These are phyloP conservation scores for Bothriochloa decipiens DNA, from an alignment of 176 grass and related monocot genomes.

Conservation along the genomic window DNA sequence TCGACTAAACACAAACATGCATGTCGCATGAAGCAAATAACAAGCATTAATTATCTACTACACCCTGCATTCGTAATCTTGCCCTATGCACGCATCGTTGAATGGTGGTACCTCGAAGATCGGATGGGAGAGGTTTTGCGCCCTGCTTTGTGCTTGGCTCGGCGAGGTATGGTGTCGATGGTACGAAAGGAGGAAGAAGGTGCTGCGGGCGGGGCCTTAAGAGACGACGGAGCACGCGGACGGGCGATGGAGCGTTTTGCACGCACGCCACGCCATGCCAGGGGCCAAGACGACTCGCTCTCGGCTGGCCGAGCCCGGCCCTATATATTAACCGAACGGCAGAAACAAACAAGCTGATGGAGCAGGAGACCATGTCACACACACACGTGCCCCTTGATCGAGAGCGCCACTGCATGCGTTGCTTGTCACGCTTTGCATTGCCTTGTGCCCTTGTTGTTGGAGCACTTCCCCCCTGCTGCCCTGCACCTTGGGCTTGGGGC, in stretches of 20 bases:
- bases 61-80: not conserved
- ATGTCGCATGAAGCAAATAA: not conserved
- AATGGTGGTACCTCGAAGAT: not conserved
- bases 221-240: not conserved
- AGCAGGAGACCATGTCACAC: not conserved
- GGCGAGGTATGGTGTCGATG: not conserved
- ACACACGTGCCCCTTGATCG: not conserved
- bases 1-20: not conserved
- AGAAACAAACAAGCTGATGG: not conserved
- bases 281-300: not conserved
- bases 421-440: not conserved
- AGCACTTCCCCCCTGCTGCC: not conserved
- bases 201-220: not conserved
- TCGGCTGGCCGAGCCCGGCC: not conserved
- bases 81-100: not conserved
- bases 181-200: not conserved
- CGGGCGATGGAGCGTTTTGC: constrained; percentile 29
- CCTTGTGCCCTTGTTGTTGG: not conserved
- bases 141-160: not conserved
- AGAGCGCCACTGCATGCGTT: not conserved
- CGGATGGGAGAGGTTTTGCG: not conserved
- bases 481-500: too few relatives aligned
- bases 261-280: constrained; percentile 15
- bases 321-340: not conserved
- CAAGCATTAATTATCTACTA: not conserved